Conservation (phyloP, 306 rosid species). For the Biancaea sappan region DNA sequence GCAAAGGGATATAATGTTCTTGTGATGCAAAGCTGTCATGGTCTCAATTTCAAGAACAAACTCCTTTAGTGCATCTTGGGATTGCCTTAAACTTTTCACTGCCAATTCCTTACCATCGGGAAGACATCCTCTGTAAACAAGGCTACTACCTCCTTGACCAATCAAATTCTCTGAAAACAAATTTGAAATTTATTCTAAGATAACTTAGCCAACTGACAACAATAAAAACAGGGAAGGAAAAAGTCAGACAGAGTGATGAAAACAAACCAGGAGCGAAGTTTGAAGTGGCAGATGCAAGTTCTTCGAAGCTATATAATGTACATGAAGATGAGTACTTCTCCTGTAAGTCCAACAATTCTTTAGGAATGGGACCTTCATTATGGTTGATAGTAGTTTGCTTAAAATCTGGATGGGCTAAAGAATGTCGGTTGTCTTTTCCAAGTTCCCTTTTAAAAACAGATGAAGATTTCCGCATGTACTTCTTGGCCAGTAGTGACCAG, state of each 20-base stretch:
- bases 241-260: constrained; percentile 7
- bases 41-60: constrained; percentile 82
- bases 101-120: constrained; percentile 78
- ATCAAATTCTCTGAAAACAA: constrained; percentile 63
- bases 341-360: constrained; percentile 60
- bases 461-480: constrained; percentile 46
- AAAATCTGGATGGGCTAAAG: constrained; percentile 74
- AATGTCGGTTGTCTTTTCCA: constrained; percentile 45
- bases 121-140: constrained; percentile 78
- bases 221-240: constrained; percentile 17
- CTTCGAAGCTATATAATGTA: constrained; percentile 64
- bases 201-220: constrained; percentile 12
- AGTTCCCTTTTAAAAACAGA: constrained; percentile 41
- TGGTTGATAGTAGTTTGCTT: constrained; percentile 43
- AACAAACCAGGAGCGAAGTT: constrained; percentile 63
- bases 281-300: constrained; percentile 71
- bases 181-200: constrained; percentile 36
- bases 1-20: constrained; percentile 68
- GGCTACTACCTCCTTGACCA: constrained; percentile 86
- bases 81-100: constrained; percentile 82
- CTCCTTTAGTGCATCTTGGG: constrained; percentile 62
- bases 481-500: constrained; percentile 59
- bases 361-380: constrained; percentile 50
- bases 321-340: constrained; percentile 74
- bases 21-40: constrained; percentile 68